Evolutionary conservation across 108 stramenopile genomes (phyloP), one percentile per base, ranked within the genome.

Genomic region (Nitzschia sp.): DNA sequence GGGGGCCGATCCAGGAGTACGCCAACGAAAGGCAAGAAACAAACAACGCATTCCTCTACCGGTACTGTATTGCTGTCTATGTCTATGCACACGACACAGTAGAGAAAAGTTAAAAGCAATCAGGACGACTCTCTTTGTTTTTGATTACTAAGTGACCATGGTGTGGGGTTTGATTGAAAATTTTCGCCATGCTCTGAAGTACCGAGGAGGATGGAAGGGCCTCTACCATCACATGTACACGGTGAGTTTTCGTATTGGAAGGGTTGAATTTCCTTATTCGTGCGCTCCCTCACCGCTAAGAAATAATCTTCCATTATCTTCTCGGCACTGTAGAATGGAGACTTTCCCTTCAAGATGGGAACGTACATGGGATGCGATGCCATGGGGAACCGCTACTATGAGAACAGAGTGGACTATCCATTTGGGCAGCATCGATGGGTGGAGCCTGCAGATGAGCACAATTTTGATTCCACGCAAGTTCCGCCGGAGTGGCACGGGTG

Each of bases 391-490:
- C 94, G 92, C 53, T 98, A 98, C 72, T 98, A 92, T 71, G 97
- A 98, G 80, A 98, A 98, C 74, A 81, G 84, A 19, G 83, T 89
- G 41, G 95, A 96, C 45, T 96, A 96, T 71, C 88, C 94, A 48
- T 91, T 86, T 58, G 97, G 97, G 1, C 95, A 96, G 66, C 97
- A 97, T 79, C 87, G 97, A 55, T 97, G 97, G 97, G 95, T 97
- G 15, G 97, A 97, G 69, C 95, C 94, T n/a, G 81, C 63, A 16
- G 78, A 79, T 58, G 60, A 66, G 53, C 92, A 97, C 83, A 95
- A 97, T 79, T 97, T 94, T 69, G 97, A 97, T 68, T 79, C 94
- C 11, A 77, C 93, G 44, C 85, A 82, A 45, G 82, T 97, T 68
- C 83, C 93, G 27, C 94, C 97, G 31, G 92, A 93, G 67, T 97